These are phyloP conservation scores for Yarrowia sp. DNA, from an alignment of 805 yeast genomes.

Conservation along the genomic window DNA sequence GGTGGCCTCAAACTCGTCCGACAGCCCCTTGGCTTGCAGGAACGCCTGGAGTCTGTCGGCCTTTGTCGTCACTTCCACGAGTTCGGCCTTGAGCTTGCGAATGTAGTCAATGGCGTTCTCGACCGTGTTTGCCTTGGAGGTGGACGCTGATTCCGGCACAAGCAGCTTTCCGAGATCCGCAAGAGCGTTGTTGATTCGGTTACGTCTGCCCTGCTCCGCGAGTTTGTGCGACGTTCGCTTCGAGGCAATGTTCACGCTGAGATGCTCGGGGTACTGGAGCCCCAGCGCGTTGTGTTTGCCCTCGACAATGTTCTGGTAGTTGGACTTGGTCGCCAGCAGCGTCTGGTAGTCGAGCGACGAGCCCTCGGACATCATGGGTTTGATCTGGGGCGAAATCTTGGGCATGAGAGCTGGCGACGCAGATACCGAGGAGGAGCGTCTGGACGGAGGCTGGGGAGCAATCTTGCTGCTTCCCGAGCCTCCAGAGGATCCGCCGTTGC, in stretches of 20 bases:
- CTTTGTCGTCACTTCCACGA: conserved; percentile 44
- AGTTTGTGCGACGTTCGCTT: conserved; percentile 82
- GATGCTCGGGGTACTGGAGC: conserved; percentile 53
- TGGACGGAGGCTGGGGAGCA: conserved; percentile 19
- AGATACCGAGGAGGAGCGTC: conserved; percentile 39
- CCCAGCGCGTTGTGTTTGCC: conserved; percentile 55
- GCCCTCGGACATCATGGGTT: conserved; percentile 39
- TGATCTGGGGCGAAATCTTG: conserved; percentile 44
- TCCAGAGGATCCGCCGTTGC: not conserved
- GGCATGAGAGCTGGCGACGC: conserved; percentile 46
- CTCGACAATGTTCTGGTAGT: conserved; percentile 54
- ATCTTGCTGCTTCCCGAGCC: conserved; percentile 6
- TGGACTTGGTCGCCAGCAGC: conserved; percentile 52
- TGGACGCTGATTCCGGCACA: conserved; percentile 64
- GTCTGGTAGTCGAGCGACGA: conserved; percentile 39
- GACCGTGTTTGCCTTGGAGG: conserved; percentile 93
- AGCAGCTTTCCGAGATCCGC: conserved; percentile 72
- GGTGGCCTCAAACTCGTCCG: conserved; percentile 32
- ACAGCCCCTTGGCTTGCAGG: conserved; percentile 25
- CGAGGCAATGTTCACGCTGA: conserved; percentile 51
- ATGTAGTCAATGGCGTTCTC: conserved; percentile 85
- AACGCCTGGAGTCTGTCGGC: conserved; percentile 25
- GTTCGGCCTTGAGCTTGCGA: conserved; percentile 53
- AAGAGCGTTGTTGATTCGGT: conserved; percentile 87
- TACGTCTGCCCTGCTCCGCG: conserved; percentile 96